Base-by-base conservation (phyloP, 169 alveolate species). In the Plasmodium inui region DNA sequence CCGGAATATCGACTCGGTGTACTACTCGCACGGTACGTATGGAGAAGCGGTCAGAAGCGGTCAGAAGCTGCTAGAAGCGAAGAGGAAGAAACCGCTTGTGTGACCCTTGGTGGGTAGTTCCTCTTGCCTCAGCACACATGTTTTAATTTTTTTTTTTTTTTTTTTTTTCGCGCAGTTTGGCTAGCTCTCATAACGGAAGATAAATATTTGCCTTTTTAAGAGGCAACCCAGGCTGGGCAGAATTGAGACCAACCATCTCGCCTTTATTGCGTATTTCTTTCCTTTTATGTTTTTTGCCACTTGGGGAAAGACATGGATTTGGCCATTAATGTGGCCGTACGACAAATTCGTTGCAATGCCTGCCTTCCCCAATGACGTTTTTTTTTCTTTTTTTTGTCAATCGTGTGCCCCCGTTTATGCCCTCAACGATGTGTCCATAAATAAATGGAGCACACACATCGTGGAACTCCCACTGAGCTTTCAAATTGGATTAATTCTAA, bases 171-270 rank as follows among this genome's bases (percentile, higher is more conserved):
- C 70, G 32, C 81, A 88, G 94, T 79, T 78, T 88, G 94, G 94
- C 70, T 88, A 39, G 70, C 82, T 61, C 46, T 88, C 44, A 85
- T 88, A 26, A 14, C 94, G 46, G 94, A 88, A 79, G 94, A 76
- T 34, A 88, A 57, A 67, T 88, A 88, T 22, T 78, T 88, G 2
- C 94, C 94, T 28, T 88, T 88, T 88, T 88, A 61, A 61, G 34
- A 61, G 74, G 32, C 74, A 10, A 4, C 14, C 9, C 26, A n/a
- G 32, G 74, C 32, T n/a, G 10, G 74, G 14, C 32, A 61, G 34
- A 61, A 61, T 61, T 61, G 0, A 3, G 3, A 61, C 74, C 26
- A 61, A 61, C 74, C 26, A 61, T 34, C 14, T 12, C 12, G 9
- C 12, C 1, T n/a, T 61, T n/a, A 19, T 61, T n/a, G 74, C 3